A percentile compares a stretch with the other conserved stretches of the same genome.
These are phyloP conservation scores for Huntiella decipiens DNA, from an alignment of 2,329 filamentous ascomycete genomes.

Conservation along the genomic window DNA sequence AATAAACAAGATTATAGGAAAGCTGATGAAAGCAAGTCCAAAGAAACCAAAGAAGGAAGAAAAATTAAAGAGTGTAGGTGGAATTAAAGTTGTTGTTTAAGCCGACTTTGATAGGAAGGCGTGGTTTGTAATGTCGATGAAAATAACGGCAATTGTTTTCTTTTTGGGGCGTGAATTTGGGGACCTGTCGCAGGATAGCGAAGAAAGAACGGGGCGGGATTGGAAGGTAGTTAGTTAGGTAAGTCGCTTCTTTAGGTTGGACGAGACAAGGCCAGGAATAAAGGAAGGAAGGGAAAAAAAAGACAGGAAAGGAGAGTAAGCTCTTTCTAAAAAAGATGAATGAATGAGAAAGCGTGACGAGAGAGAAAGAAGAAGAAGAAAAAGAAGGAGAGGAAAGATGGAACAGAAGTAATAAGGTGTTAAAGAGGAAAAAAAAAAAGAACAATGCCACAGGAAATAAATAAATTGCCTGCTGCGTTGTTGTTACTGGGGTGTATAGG, in stretches of 20 bases:
- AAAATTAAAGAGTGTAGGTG: background rate
- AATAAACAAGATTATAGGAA: background rate
- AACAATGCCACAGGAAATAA: background rate
- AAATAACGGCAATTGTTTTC: slow-evolving; percentile 1
- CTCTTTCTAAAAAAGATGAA: background rate
- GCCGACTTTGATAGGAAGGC: no score
- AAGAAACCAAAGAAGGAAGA: background rate
- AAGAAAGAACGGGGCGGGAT: background rate
- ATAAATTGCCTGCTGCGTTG: no score
- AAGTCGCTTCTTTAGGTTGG: background rate
- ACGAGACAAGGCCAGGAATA: background rate
- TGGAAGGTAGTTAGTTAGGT: background rate
- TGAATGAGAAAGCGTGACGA: background rate
- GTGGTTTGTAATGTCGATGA: background rate
- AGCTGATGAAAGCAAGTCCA: background rate
- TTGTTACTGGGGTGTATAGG: no score
- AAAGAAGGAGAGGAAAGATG: slow-evolving; percentile 4
- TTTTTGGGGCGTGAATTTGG: background rate
- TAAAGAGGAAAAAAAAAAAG: slow-evolving; percentile 4
- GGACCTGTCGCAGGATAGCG: background rate
- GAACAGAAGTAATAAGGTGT: background rate
- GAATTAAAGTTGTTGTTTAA: background rate
- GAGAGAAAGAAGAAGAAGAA: background rate
- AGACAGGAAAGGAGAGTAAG: slow-evolving; percentile 1
- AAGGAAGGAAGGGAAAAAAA: background rate